Evolutionary conservation across 2,329 filamentous ascomycete species (phyloP).

Genomic region (Leptosphaerulina australis): DNA sequence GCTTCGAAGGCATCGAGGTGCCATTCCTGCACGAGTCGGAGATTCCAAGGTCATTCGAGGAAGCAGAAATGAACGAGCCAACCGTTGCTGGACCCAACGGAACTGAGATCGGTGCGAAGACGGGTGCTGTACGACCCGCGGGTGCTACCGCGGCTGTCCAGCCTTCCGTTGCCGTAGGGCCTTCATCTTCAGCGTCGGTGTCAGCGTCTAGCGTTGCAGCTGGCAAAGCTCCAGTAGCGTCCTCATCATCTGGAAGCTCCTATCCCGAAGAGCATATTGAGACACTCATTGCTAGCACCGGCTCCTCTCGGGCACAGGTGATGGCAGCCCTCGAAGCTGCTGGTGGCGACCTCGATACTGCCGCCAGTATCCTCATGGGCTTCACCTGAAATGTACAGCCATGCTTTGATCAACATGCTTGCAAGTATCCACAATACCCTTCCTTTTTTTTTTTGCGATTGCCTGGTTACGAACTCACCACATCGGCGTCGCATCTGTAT

Average conservation of each 20-base stretch:
- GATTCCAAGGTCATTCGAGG: slow-evolving; percentile 82
- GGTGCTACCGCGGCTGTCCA: slow-evolving; percentile 45
- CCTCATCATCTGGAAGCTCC: slow-evolving; percentile 23
- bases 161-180: slow-evolving; percentile 21
- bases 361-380: slow-evolving; percentile 76
- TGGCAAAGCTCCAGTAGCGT: slow-evolving; percentile 25
- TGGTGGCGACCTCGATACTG: slow-evolving; percentile 83
- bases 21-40: slow-evolving; percentile 91
- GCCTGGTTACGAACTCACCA: slow-evolving; percentile 1
- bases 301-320: slow-evolving; percentile 77
- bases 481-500: slow-evolving; percentile 10
- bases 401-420: neutral
- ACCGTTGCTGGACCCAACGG: slow-evolving; percentile 84
- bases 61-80: slow-evolving; percentile 76
- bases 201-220: slow-evolving; percentile 19
- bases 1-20: slow-evolving; percentile 88
- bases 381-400: slow-evolving; percentile 6
- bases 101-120: slow-evolving; percentile 83
- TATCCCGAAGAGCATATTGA: slow-evolving; percentile 72
- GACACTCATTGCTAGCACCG: slow-evolving; percentile 72
- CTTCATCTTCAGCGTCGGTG: slow-evolving; percentile 12
- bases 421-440: slow-evolving; percentile 8
- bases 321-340: slow-evolving; percentile 81
- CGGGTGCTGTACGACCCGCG: slow-evolving; percentile 73
- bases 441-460: neutral